Evolutionary conservation across 441 rosid species (phyloP), one percentile per base, ranked within the genome.

Genomic region (Geranium incanum): DNA sequence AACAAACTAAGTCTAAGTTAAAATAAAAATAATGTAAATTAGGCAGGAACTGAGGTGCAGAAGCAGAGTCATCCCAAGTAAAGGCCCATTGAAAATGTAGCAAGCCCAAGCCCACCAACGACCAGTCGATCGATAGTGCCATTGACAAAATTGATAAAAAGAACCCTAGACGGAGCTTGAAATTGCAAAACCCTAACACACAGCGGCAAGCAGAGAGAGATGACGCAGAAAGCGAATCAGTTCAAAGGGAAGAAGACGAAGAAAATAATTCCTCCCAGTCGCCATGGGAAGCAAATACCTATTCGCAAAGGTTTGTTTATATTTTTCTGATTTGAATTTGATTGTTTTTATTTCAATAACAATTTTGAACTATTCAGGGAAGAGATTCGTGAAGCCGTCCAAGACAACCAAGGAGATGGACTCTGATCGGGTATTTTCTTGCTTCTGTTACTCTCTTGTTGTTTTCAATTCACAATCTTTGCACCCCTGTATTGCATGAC

Each of bases 221-320:
- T 93, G 98, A 89, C 97, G 76, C 97, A 93, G 87, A 93, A 88
- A 80, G 83, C 82, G 65, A 79, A 76, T 72, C 86, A 82, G 9
- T 93, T 91, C 87, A 93, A 93, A 79, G 98, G 98, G 15, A 84
- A 90, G 60, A 79, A 85, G 85, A 89, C 88, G 85, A 86, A 76
- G 83, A 93, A 91, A 76, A 48, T 84, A 4, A 70, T 89, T 33
- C 87, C 91, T 66, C 87, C 84, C 0, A 93, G 74, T 78, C 98
- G 97, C 80, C 97, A 93, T 70, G 98, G 97, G 0, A 93, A 89
- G 78, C 39, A 73, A 6, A 59, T 83, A 67, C 79, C 72, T 9
- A 83, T 18, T 45, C 97, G 92, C 45, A 90, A 88, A 84, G 96
- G 97, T 87, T 36, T 19, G 97, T 87, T 36, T 19, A 9, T 12